Base-by-base conservation (phyloP, 176 grass and related monocot genomes). In the Paspalum vaginatum region DNA sequence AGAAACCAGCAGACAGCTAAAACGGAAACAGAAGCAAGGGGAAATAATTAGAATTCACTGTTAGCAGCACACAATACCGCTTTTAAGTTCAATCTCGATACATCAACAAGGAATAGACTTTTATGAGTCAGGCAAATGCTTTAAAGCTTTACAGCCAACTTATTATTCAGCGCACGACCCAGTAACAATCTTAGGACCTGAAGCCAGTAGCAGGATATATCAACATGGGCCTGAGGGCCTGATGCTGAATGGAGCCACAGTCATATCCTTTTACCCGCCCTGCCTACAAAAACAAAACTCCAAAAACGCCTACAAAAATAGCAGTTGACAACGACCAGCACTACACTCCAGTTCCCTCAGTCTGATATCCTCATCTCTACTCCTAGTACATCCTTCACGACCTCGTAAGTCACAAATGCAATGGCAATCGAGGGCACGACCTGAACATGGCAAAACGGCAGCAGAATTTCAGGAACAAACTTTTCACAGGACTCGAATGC, bases 291-390 rank as follows among this genome's bases (percentile, higher is more conserved):
- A 96, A 86, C 83, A 86, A 26, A 81, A 71, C 76, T 83, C 24
- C 72, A 64, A 68, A 70, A 77, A 79, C 80, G 62, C 81, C 82
- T 78, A 92, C 78, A 90, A 92, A 81, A 90, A 95, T 68, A 92
- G 76, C 81, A 86, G 77, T 78, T 70, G 74, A 86, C 88, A 61
- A 81, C 47, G 32, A 16, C 70, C 67, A 50, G 61, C 51, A 56
- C 85, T 78, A 61, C 67, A 61, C 67, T 69, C 80, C 77, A 48
- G 9, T 21, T 39, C 79, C 73, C 89, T 99, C 82, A 99, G 76
- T 95, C 96, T 65, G 93, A 97, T 79, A 95, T 99, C 90, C 93
- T 92, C 96, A 95, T 87, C 86, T 99, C 96, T 84, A 96, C 93
- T 76, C 97, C 97, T 88, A 93, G 88, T 86, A 99, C 75, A 86